Conservation (phyloP, 805 yeast species). For the Trichomonascus vanleenenianus region DNA sequence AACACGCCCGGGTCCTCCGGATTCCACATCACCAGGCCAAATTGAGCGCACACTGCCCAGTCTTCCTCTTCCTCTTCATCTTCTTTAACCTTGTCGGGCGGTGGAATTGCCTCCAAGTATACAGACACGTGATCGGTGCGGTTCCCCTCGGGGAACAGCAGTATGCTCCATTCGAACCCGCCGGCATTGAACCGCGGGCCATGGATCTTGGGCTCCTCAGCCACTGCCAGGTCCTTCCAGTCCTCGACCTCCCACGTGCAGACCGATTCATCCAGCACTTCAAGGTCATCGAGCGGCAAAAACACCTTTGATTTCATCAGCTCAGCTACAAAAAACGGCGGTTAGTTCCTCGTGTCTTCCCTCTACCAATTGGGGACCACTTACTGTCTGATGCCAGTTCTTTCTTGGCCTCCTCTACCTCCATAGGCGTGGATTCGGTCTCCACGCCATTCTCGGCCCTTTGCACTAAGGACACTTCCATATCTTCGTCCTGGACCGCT, state of each 20-base stretch:
- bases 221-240: slow-evolving; percentile 25
- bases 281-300: slow-evolving; percentile 21
- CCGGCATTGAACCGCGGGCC: slow-evolving; percentile 26
- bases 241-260: slow-evolving; percentile 31
- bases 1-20: slow-evolving; percentile 61
- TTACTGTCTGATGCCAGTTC: too few relatives aligned
- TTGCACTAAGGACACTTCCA: too few relatives aligned
- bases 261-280: slow-evolving; percentile 16
- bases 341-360: too few relatives aligned
- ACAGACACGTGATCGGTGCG: slow-evolving; percentile 54
- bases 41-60: slow-evolving; percentile 91
- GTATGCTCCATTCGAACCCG: slow-evolving; percentile 37
- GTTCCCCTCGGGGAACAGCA: slow-evolving; percentile 75
- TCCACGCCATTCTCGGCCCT: too few relatives aligned
- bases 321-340: slow-evolving; percentile 4
- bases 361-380: too few relatives aligned
- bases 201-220: slow-evolving; percentile 27
- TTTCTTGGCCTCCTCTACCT: too few relatives aligned
- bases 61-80: slow-evolving; percentile 24
- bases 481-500: too few relatives aligned
- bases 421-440: too few relatives aligned
- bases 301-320: slow-evolving; percentile 12
- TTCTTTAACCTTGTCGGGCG: not conserved
- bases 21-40: slow-evolving; percentile 76
- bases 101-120: slow-evolving; percentile 65